Conservation (phyloP, 495 filamentous ascomycete species). For the Annulohypoxylon bovei region DNA sequence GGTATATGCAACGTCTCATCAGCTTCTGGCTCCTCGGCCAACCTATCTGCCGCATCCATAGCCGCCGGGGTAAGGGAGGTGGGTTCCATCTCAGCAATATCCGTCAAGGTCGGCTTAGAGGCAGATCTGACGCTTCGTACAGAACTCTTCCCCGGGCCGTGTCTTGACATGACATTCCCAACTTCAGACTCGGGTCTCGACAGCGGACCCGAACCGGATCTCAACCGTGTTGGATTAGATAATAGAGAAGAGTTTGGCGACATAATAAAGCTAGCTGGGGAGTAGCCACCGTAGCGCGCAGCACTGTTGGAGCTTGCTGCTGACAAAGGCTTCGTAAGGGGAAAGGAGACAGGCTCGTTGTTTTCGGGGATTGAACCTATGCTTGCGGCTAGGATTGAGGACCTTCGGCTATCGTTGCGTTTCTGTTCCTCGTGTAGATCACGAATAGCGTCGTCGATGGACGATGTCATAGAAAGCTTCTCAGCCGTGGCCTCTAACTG, state of each 20-base stretch:
- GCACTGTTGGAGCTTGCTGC: constrained; percentile 72
- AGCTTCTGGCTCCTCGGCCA: constrained; percentile 44
- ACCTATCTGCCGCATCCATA: constrained; percentile 57
- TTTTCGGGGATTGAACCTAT: constrained; percentile 51
- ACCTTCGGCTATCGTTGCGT: constrained; percentile 68
- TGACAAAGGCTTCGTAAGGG: constrained; percentile 59
- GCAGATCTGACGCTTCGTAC: constrained; percentile 52
- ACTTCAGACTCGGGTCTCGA: constrained; percentile 48
- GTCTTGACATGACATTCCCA: constrained; percentile 49
- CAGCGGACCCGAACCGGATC: constrained; percentile 58
- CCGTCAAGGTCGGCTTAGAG: constrained; percentile 54
- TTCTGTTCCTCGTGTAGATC: constrained; percentile 83
- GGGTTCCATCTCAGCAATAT: constrained; percentile 60
- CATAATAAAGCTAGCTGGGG: constrained; percentile 70
- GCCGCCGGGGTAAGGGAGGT: constrained; percentile 54
- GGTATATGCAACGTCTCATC: constrained; percentile 45
- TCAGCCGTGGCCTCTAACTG: constrained; percentile 85
- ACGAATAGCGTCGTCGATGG: constrained; percentile 83
- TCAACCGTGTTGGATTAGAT: constrained; percentile 62
- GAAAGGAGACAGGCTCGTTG: constrained; percentile 47
- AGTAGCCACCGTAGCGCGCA: constrained; percentile 76
- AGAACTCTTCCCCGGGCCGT: constrained; percentile 59
- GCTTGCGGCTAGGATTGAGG: constrained; percentile 60
- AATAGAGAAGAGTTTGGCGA: constrained; percentile 72
- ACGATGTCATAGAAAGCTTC: constrained; percentile 78